Evolutionary conservation across 2,329 filamentous ascomycete genomes (phyloP).

Genomic region (Cladobotryum protrusum): DNA sequence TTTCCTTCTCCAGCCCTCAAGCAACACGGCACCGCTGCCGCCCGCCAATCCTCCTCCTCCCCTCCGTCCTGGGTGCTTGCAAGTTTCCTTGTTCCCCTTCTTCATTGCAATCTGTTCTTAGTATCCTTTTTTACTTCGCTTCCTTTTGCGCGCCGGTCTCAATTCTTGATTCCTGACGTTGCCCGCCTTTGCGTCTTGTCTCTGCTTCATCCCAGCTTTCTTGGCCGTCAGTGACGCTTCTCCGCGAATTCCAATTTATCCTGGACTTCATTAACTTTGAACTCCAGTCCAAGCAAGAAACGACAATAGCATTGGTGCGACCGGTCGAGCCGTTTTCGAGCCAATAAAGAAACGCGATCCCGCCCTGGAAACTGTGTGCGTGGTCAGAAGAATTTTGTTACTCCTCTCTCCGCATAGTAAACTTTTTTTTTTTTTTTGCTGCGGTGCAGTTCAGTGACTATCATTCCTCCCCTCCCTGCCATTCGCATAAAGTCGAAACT

Average conservation of each 20-base stretch:
- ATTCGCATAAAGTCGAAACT: neutral
- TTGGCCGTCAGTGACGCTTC: constrained; percentile 9
- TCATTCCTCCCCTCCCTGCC: neutral
- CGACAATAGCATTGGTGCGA: neutral
- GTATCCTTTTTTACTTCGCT: constrained; percentile 20
- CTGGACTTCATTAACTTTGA: constrained; percentile 6
- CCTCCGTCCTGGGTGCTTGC: constrained; percentile 34
- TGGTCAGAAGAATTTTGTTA: no score
- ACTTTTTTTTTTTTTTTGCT: neutral
- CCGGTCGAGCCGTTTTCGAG: constrained; percentile 9
- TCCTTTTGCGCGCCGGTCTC: constrained; percentile 13
- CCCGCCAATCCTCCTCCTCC: constrained; percentile 31
- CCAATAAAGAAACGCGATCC: no score
- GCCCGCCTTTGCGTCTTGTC: constrained; percentile 1
- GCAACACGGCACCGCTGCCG: constrained; percentile 37
- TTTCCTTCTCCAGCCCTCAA: constrained; percentile 16
- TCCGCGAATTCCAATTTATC: constrained; percentile 2
- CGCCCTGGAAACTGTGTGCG: no score
- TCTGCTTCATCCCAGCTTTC: neutral
- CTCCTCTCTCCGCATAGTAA: neutral
- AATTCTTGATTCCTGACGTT: constrained; percentile 1
- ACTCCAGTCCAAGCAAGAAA: neutral
- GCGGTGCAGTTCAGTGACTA: neutral
- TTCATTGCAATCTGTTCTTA: constrained; percentile 31
- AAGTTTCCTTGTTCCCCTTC: constrained; percentile 28